Percentiles rank a stretch among this genome's conserved stretches.
Evolutionary conservation across 228 moss, liverwort and hornwort species (phyloP).

Genomic region (Sphagnum magellanicum): DNA sequence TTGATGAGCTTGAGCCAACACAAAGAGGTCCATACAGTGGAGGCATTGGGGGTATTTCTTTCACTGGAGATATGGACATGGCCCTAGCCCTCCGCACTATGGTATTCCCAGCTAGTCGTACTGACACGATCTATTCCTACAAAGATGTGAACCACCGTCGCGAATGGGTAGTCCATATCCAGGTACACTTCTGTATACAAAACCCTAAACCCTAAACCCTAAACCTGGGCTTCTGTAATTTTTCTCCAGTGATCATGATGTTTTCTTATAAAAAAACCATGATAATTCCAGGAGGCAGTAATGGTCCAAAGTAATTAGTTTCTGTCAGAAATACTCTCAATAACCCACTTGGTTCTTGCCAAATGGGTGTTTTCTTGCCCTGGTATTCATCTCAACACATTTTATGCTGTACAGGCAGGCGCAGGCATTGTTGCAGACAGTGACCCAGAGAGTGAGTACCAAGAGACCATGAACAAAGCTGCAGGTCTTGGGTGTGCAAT

Average conservation of each 20-base stretch:
- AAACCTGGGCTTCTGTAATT: neutral
- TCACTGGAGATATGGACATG: constrained; percentile 87
- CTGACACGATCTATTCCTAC: constrained; percentile 85
- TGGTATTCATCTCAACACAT: neutral
- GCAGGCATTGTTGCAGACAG: constrained; percentile 56
- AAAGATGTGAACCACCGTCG: constrained; percentile 48
- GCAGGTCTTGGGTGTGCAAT: constrained; percentile 47
- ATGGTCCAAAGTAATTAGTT: no score
- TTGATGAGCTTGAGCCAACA: constrained; percentile 87
- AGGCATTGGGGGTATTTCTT: constrained; percentile 89
- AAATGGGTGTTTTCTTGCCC: no score
- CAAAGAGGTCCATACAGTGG: constrained; percentile 97
- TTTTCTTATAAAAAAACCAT: constrained; percentile 27
- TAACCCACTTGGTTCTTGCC: no score
- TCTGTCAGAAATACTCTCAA: no score
- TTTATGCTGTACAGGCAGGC: constrained; percentile 31
- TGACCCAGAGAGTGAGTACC: constrained; percentile 43
- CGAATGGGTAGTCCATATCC: constrained; percentile 86
- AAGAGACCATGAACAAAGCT: constrained; percentile 53
- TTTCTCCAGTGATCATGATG: constrained; percentile 29
- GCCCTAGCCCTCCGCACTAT: constrained; percentile 87
- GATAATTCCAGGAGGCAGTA: no score
- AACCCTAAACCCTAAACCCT: no score
- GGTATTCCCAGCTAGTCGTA: constrained; percentile 79
- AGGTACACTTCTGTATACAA: constrained; percentile 18